Evolutionary conservation across 352 stramenopile genomes (phyloP).

Genomic region (Elongisporangium prolatum): DNA sequence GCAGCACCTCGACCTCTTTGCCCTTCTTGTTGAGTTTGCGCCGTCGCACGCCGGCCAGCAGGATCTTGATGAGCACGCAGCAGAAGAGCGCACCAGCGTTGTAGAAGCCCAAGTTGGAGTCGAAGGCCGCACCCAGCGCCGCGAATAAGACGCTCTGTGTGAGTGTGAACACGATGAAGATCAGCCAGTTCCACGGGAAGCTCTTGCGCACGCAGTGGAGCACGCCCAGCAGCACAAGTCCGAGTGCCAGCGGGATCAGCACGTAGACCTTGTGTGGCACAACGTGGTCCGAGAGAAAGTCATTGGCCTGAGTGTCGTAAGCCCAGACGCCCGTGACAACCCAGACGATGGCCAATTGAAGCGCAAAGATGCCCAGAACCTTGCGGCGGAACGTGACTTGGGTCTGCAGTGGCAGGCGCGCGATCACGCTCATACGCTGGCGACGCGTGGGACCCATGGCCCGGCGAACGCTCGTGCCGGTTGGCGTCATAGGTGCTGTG

Average conservation of each 20-base stretch:
- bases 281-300: constrained; percentile 11
- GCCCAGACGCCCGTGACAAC: constrained; percentile 21
- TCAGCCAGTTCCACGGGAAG: constrained; percentile 43
- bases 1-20: constrained; percentile 14
- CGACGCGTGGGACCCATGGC: not conserved
- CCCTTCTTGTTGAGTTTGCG: constrained; percentile 4
- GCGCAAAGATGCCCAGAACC: constrained; percentile 38
- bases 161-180: constrained; percentile 36
- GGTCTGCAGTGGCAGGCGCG: constrained; percentile 24
- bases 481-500: not conserved
- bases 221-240: constrained; percentile 18
- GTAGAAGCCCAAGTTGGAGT: constrained; percentile 36
- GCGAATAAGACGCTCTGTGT: constrained; percentile 34
- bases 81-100: constrained; percentile 36
- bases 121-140: constrained; percentile 22
- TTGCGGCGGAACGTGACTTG: constrained; percentile 43
- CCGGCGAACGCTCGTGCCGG: not conserved
- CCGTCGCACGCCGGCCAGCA: constrained; percentile 18
- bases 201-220: constrained; percentile 37
- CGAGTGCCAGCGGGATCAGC: constrained; percentile 16
- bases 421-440: not conserved
- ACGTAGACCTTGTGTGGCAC: constrained; percentile 8
- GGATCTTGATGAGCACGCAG: constrained; percentile 35
- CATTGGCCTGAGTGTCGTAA: constrained; percentile 13
- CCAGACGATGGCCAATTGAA: constrained; percentile 35